Percentiles rank a stretch among this genome's conserved stretches.
Evolutionary conservation across 176 grass and related monocot genomes (phyloP).

Genomic region (Leersia perrieri): DNA sequence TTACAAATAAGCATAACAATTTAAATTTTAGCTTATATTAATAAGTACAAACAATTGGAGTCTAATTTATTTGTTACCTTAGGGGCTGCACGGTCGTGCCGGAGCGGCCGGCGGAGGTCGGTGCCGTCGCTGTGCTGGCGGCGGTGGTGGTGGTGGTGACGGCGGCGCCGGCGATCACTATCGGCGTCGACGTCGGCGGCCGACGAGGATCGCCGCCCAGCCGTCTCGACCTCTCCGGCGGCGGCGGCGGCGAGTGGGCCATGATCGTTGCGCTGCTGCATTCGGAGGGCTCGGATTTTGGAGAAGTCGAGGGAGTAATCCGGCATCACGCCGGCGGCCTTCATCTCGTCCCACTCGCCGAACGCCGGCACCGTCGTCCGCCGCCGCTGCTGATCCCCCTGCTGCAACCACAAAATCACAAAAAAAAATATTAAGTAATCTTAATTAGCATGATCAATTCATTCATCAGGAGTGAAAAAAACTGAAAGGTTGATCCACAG

Average conservation of each 20-base stretch:
- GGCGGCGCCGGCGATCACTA: background rate
- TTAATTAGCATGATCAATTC: background rate
- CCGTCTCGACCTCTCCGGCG: background rate
- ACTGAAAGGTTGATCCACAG: background rate
- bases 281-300: slow-evolving; percentile 59
- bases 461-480: background rate
- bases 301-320: slow-evolving; percentile 81
- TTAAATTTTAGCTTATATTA: no score
- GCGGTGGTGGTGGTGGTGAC: background rate
- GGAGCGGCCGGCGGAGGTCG: slow-evolving; percentile 19
- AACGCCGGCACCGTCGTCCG: slow-evolving; percentile 65
- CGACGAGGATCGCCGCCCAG: background rate
- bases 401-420: background rate
- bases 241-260: background rate
- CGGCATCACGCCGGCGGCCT: slow-evolving; percentile 35
- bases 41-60: no score
- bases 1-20: no score
- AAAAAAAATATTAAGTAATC: no score
- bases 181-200: background rate
- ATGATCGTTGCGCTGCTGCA: slow-evolving; percentile 60
- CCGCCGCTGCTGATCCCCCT: slow-evolving; percentile 13
- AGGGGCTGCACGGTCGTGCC: background rate
- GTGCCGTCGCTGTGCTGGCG: slow-evolving; percentile 8
- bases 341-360: slow-evolving; percentile 62
- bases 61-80: slow-evolving; percentile 31